These are phyloP conservation scores for Penicillium pulvis DNA, from an alignment of 495 filamentous ascomycete species.

Conservation along the genomic window DNA sequence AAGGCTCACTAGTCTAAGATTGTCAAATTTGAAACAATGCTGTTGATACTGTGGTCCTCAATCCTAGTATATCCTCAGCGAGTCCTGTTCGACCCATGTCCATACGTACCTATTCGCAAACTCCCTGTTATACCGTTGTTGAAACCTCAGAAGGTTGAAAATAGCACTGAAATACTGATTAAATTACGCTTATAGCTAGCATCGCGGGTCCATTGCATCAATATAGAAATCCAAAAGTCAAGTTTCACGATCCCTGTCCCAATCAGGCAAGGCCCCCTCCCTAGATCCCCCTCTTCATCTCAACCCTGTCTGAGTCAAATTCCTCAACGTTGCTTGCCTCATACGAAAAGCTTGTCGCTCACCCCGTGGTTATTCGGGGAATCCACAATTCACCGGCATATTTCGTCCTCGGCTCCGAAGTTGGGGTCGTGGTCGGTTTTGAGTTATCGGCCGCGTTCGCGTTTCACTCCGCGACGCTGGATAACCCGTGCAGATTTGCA, in stretches of 20 bases:
- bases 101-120: too few relatives aligned
- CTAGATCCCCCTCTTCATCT: slow-evolving; percentile 5
- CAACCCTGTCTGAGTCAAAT: neutral
- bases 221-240: neutral
- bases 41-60: too few relatives aligned
- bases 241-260: slow-evolving; percentile 4
- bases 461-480: slow-evolving; percentile 24
- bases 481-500: slow-evolving; percentile 16
- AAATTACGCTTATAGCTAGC: neutral
- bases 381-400: slow-evolving; percentile 20
- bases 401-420: slow-evolving; percentile 29
- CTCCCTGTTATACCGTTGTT: too few relatives aligned
- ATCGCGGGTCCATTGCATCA: neutral
- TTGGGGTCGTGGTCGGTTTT: slow-evolving; percentile 35
- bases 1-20: too few relatives aligned
- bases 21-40: too few relatives aligned
- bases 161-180: too few relatives aligned
- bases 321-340: neutral
- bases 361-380: slow-evolving; percentile 7
- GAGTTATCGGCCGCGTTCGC: slow-evolving; percentile 31
- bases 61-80: too few relatives aligned
- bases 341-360: neutral
- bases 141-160: too few relatives aligned
- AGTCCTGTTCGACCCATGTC: too few relatives aligned
- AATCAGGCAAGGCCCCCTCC: slow-evolving; percentile 21